Evolutionary conservation across 192 early-diverging fungal species (phyloP).

Genomic region (Coemansia sp.): DNA sequence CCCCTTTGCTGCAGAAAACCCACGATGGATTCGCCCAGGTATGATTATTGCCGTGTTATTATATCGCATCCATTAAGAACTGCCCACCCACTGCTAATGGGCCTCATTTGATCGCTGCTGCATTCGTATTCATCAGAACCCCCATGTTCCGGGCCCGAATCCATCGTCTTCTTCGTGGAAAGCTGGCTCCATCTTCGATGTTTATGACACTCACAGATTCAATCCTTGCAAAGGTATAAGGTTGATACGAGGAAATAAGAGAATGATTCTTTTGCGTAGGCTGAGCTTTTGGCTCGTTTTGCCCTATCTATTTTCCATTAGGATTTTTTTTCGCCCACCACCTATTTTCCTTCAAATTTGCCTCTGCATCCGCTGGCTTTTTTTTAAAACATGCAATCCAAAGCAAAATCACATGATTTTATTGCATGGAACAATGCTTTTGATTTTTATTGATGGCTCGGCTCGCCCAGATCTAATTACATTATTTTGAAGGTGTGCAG

Average conservation of each 20-base stretch:
- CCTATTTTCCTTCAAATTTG: neutral
- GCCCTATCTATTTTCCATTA: neutral
- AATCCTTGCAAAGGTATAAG: slow-evolving; percentile 5
- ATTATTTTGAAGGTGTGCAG: too few species aligned
- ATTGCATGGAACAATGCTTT: neutral
- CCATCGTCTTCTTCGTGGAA: neutral
- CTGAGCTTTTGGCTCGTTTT: slow-evolving; percentile 1
- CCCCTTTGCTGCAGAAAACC: too few species aligned
- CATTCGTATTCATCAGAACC: neutral
- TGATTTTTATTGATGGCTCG: neutral
- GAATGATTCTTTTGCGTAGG: neutral
- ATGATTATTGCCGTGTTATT: too few species aligned
- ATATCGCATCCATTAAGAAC: too few species aligned
- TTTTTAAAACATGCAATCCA: too few species aligned
- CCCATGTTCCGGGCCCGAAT: neutral
- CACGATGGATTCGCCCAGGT: neutral
- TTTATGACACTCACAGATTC: slow-evolving; percentile 15
- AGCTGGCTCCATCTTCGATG: neutral
- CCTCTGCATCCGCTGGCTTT: too few species aligned
- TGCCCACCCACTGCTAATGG: too few species aligned
- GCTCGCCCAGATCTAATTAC: neutral
- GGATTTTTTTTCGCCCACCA: neutral
- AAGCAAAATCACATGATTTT: neutral
- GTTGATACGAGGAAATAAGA: slow-evolving; percentile 17
- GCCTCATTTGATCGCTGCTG: too few species aligned